Evolutionary conservation across 192 early-diverging fungal species (phyloP), one percentile per base, ranked within the genome.

Genomic region (Neocallimastix lanati): DNA sequence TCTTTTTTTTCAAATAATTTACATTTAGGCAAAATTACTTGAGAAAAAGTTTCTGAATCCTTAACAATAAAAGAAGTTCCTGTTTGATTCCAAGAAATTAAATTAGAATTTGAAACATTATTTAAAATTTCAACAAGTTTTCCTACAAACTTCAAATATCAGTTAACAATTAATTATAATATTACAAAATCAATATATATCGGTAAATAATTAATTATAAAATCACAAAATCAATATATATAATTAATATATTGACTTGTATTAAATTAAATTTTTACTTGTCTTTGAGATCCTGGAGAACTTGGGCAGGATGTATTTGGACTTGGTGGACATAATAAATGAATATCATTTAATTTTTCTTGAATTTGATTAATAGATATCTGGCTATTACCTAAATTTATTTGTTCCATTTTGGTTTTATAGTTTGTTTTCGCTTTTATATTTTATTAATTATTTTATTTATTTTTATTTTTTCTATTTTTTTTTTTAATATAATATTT

Each of bases 51-150:
- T 88, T 93, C 93, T 77, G 94, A 91, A 80, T 94, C 94, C 84
- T 93, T 93, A 77, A 96, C 94, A 80, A 95, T 91, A 80, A 96
- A 96, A 13, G 94, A 94, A 2, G 93, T 91, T 28, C 95, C 95
- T 28, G 91, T 90, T 82, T 92, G 92, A 85, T 92, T 94, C 94
- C 94, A 96, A 18, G 91, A 90, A 81, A 96, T 96, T 82, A 95
- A 86, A 83, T 95, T 67, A 1, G 50, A 67, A 67, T 67, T 67
- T 9, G 50, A n/a, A 15, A 67, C 16, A 67, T 67, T 25, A n/a
- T 67, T 67, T n/a, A 67, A 67, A 2, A 67, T 67, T 67, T 67
- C 50, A n/a, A 67, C 50, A 67, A 67, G 50, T 11, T 67, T 67
- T n/a, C 50, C 50, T 21, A 67, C 50, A 11, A 67, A 67, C 18